Evolutionary conservation across 108 stramenopile genomes (phyloP).

Genomic region (Fistulifera solaris): DNA sequence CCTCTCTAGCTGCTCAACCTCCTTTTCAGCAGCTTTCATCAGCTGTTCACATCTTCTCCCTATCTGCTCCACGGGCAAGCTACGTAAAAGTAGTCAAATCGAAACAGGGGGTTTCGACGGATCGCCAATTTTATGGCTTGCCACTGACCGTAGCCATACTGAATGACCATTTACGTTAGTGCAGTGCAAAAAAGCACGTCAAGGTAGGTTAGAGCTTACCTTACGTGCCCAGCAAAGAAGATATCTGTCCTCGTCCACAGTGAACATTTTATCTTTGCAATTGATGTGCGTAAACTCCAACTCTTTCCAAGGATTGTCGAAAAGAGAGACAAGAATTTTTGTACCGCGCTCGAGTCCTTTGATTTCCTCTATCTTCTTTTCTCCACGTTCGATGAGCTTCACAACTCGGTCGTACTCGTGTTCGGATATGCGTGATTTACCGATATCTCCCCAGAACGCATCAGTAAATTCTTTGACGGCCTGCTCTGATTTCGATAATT

Average conservation of each 20-base stretch:
- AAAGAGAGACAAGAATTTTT: constrained; percentile 54
- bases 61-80: constrained; percentile 38
- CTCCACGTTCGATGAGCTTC: constrained; percentile 73
- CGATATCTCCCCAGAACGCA: constrained; percentile 72
- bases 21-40: constrained; percentile 78
- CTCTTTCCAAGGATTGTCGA: constrained; percentile 85
- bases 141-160: constrained; percentile 86
- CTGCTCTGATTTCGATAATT: constrained; percentile 59
- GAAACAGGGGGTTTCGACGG: constrained; percentile 66
- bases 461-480: constrained; percentile 44
- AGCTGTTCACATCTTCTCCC: constrained; percentile 77
- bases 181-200: neutral
- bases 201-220: too few species aligned
- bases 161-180: neutral
- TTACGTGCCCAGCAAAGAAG: constrained; percentile 72
- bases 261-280: constrained; percentile 57
- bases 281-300: constrained; percentile 69
- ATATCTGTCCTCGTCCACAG: constrained; percentile 47
- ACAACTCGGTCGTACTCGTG: constrained; percentile 83
- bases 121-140: constrained; percentile 82
- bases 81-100: constrained; percentile 80
- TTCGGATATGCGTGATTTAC: constrained; percentile 63
- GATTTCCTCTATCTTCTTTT: constrained; percentile 69
- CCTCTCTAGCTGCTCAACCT: constrained; percentile 71
- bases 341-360: constrained; percentile 60